Percentiles rank a stretch among this genome's conserved stretches.
These are phyloP conservation scores for Ascochyta clinopodiicola DNA, from an alignment of 2,329 filamentous ascomycete genomes.

Conservation along the genomic window DNA sequence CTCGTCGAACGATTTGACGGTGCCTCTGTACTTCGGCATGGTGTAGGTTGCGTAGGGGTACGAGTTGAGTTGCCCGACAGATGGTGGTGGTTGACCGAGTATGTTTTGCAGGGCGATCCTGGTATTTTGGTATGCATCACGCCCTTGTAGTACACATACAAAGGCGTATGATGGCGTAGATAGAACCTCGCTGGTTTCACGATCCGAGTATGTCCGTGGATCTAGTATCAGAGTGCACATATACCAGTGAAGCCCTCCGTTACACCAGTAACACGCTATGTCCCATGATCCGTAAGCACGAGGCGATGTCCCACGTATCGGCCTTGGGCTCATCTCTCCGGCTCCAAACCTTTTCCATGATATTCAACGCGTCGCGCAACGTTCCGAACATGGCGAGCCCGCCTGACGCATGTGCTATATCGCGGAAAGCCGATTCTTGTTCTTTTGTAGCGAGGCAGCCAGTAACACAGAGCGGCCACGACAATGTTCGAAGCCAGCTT, in stretches of 20 bases:
- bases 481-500: conserved; percentile 33
- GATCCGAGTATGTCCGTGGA: too few relatives aligned
- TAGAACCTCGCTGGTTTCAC: too few relatives aligned
- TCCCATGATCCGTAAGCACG: neutral
- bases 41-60: too few relatives aligned
- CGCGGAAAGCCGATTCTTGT: conserved; percentile 29
- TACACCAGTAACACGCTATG: conserved; percentile 2
- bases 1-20: too few relatives aligned
- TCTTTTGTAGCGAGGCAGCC: conserved; percentile 29
- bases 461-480: conserved; percentile 44
- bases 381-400: conserved; percentile 34
- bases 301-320: conserved; percentile 3
- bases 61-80: too few relatives aligned
- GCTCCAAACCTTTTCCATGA: conserved; percentile 49
- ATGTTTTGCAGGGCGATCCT: too few relatives aligned
- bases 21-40: too few relatives aligned
- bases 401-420: conserved; percentile 25
- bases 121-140: too few relatives aligned
- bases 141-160: too few relatives aligned
- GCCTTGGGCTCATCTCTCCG: neutral
- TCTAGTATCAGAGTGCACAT: neutral
- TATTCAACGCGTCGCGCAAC: conserved; percentile 37
- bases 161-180: too few relatives aligned
- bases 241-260: neutral
- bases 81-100: too few relatives aligned